Evolutionary conservation across 768 basidiomycete genomes (phyloP).

Genomic region (Exidia glandulosa): DNA sequence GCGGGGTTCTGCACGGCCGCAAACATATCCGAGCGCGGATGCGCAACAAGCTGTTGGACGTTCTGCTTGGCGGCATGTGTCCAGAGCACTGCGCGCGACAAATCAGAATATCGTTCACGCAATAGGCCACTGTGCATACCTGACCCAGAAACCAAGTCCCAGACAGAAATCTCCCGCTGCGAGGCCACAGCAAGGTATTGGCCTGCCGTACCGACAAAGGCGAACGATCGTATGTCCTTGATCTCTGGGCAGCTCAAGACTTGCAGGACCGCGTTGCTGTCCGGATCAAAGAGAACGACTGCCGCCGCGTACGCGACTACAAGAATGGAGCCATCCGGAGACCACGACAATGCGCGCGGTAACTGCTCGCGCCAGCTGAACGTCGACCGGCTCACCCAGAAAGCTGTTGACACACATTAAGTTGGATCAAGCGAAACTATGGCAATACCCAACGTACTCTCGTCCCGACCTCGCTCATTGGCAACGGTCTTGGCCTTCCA

Average conservation of each 20-base stretch:
- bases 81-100: slow-evolving; percentile 54
- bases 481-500: slow-evolving; percentile 54
- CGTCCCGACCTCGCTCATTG: slow-evolving; percentile 33
- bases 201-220: slow-evolving; percentile 62
- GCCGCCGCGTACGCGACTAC: slow-evolving; percentile 57
- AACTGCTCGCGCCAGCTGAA: slow-evolving; percentile 56
- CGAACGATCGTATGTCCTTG: slow-evolving; percentile 17
- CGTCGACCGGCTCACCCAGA: slow-evolving; percentile 73
- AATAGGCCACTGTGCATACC: slow-evolving; percentile 32
- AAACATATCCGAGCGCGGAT: slow-evolving; percentile 47
- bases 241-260: slow-evolving; percentile 51
- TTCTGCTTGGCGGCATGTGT: slow-evolving; percentile 26
- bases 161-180: slow-evolving; percentile 41
- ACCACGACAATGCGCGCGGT: slow-evolving; percentile 64
- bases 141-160: slow-evolving; percentile 57
- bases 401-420: slow-evolving; percentile 29
- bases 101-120: not conserved
- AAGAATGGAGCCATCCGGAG: slow-evolving; percentile 76
- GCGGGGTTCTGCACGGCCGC: slow-evolving; percentile 34
- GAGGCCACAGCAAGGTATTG: slow-evolving; percentile 55
- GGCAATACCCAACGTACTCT: slow-evolving; percentile 33
- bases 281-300: slow-evolving; percentile 65
- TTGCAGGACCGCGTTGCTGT: slow-evolving; percentile 46
- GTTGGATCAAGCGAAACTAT: not conserved
- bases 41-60: slow-evolving; percentile 40